A percentile compares a stretch with the other conserved stretches of the same genome.
phyloP scores from a whole-genome alignment of 805 yeast genomes.

The Pichia nakasei region DNA sequence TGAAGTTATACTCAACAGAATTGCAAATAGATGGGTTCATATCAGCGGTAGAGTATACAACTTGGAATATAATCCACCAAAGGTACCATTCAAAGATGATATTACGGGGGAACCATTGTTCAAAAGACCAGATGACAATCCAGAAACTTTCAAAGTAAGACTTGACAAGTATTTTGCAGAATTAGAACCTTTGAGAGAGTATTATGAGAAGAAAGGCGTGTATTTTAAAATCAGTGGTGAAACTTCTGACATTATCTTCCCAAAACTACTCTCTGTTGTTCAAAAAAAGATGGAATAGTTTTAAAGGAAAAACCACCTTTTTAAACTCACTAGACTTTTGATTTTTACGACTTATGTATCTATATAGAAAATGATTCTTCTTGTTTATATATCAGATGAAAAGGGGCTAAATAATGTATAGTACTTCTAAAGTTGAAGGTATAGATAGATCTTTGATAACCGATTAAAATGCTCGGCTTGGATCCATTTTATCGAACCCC shows the following conservation, averaged over 20 bases:
- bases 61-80: conserved; percentile 83
- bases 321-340: no score
- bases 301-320: no score
- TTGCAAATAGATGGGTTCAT: conserved; percentile 82
- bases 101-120: conserved; percentile 79
- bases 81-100: conserved; percentile 72
- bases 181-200: conserved; percentile 56
- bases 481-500: no score
- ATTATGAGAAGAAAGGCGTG: conserved; percentile 42
- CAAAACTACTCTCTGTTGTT: conserved; percentile 45
- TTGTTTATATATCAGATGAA: no score
- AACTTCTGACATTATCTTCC: conserved; percentile 78
- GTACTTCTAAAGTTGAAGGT: no score
- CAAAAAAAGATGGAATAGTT: no score
- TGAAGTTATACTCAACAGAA: conserved; percentile 68
- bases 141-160: conserved; percentile 60
- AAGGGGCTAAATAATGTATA: no score
- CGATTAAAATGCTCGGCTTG: no score
- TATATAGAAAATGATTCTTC: no score
- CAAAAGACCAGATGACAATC: conserved; percentile 78
- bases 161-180: conserved; percentile 51
- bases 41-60: conserved; percentile 86
- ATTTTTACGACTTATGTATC: no score
- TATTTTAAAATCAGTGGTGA: conserved; percentile 58
- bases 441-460: no score